phyloP scores from a whole-genome alignment of 768 basidiomycete genomes.

The Tulasnella sp. region DNA sequence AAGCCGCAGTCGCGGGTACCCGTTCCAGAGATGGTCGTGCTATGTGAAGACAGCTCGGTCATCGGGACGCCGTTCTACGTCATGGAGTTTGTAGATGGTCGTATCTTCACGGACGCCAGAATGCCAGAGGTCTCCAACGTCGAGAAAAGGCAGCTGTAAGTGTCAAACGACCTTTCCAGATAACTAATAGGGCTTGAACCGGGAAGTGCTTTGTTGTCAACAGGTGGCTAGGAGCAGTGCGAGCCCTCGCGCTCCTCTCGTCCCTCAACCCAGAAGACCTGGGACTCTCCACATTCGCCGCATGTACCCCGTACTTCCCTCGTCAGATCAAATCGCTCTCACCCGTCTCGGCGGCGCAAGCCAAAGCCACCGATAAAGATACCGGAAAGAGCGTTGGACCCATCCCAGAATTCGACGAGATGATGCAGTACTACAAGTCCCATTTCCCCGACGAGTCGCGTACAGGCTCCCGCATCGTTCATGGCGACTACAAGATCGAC shows the following conservation, averaged over 20 bases:
- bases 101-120: slow-evolving; percentile 79
- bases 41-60: slow-evolving; percentile 68
- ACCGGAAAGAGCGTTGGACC: slow-evolving; percentile 45
- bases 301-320: slow-evolving; percentile 74
- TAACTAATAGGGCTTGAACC: not conserved
- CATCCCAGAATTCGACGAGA: slow-evolving; percentile 62
- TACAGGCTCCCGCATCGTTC: slow-evolving; percentile 75
- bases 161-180: slow-evolving; percentile 5
- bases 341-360: slow-evolving; percentile 69
- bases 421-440: slow-evolving; percentile 63
- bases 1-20: slow-evolving; percentile 49
- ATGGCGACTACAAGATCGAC: slow-evolving; percentile 98
- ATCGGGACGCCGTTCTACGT: slow-evolving; percentile 90
- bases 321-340: slow-evolving; percentile 87
- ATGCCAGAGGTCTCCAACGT: slow-evolving; percentile 56
- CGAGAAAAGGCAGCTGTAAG: slow-evolving; percentile 63
- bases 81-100: slow-evolving; percentile 91
- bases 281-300: slow-evolving; percentile 61
- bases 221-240: slow-evolving; percentile 72
- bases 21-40: slow-evolving; percentile 68
- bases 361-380: slow-evolving; percentile 50
- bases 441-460: slow-evolving; percentile 69
- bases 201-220: not conserved
- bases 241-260: slow-evolving; percentile 55
- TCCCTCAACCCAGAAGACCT: slow-evolving; percentile 51